Evolutionary conservation across 345 rosid species (phyloP).

Genomic region (Populus nigra): DNA sequence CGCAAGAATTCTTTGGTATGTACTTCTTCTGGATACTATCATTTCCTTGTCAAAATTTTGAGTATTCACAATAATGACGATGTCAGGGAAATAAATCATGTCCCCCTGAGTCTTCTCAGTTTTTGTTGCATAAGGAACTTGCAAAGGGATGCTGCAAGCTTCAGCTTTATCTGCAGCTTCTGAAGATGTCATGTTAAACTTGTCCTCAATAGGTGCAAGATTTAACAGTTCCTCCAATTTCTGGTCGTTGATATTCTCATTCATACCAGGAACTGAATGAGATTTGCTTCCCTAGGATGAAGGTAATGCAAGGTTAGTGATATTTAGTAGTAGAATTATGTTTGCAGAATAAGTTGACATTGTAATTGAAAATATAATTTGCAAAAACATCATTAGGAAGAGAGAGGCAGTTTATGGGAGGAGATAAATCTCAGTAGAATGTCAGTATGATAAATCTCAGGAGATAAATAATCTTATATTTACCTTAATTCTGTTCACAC

Average conservation of each 20-base stretch:
- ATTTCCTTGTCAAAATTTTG: constrained; percentile 69
- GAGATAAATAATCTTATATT: too few relatives aligned
- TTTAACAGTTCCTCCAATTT: constrained; percentile 44
- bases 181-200: constrained; percentile 21
- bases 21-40: constrained; percentile 81
- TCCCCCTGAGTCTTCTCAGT: constrained; percentile 33
- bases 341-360: constrained; percentile 7
- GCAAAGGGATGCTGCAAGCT: constrained; percentile 33
- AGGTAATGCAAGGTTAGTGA: constrained; percentile 8
- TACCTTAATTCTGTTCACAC: too few relatives aligned
- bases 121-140: constrained; percentile 31
- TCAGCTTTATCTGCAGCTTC: constrained; percentile 38
- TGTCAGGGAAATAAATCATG: constrained; percentile 34
- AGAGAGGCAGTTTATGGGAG: background rate
- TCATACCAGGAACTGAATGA: constrained; percentile 20
- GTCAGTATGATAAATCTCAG: background rate
- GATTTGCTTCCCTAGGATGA: constrained; percentile 39
- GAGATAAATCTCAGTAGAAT: background rate
- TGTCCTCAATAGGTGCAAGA: constrained; percentile 41
- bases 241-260: constrained; percentile 25
- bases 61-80: constrained; percentile 67
- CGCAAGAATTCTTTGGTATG: constrained; percentile 76
- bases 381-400: background rate
- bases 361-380: background rate
- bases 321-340: background rate